Base-by-base conservation (phyloP, 2,329 filamentous ascomycete genomes). In the Cladophialophora psammophila region DNA sequence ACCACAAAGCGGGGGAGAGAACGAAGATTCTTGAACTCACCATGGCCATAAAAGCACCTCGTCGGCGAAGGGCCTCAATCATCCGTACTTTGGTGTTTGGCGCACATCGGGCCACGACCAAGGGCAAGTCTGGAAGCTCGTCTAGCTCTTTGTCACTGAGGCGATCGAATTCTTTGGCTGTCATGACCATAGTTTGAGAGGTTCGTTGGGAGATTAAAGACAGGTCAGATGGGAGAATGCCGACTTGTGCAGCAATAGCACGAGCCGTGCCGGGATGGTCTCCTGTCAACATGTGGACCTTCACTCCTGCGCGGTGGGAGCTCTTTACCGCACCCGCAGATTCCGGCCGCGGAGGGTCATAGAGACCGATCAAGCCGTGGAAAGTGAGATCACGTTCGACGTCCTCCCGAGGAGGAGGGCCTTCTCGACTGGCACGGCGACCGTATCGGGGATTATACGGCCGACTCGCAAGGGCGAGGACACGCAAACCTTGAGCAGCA, bases 41-140 rank as follows among this genome's bases (percentile, higher is more conserved):
- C 92, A 96, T 95, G 63, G 92, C 92, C 76, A 90, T 92, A 77
- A 91, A 94, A 10, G 85, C 84, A 15, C 88, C 86, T 48, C 92
- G 88, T 31, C 78, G 75, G 60, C 80, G 79, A 42, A 81, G 66
- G 1, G 79, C 79, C 40, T 93, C 91, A 61, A 96, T 94, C 92
- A 96, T 96, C 63, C 92, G 89, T 6, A 93, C 92, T 80, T 96
- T 96, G 13, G 85, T 86, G 63, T 84, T 82, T 2, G 86, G 86
- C 1, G 85, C 83, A 69, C 85, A 88, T 48, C 86, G 81, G 63
- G 86, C 86, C 68, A 88, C 85, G 12, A 88, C 86, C 5, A 87
- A 75, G 2, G 86, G 86, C 0, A 86, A 72, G 2, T 81, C 79
- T 1, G 83, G 82, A 1, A 86, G 78, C 9, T 74, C 71, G 68